These are phyloP conservation scores for Clarireedia monteithiana DNA, from an alignment of 2,329 filamentous ascomycete genomes.

Conservation along the genomic window DNA sequence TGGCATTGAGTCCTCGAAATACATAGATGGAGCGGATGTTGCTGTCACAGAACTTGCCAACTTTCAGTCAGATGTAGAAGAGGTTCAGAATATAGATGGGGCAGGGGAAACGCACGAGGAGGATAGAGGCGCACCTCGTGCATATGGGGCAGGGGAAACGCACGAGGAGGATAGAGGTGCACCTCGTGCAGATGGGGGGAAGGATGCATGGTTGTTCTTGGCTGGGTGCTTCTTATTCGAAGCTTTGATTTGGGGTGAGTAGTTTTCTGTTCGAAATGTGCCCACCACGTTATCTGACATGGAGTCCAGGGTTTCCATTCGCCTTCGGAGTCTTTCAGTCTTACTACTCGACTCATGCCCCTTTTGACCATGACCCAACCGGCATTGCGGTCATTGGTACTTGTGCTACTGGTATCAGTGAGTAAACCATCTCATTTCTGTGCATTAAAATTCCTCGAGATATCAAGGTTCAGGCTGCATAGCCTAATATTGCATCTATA, in stretches of 20 bases:
- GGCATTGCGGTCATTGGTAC: slow-evolving; percentile 38
- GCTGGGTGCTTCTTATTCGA: slow-evolving; percentile 44
- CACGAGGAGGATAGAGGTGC: neutral
- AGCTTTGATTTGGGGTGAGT: slow-evolving; percentile 43
- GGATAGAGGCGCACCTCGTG: slow-evolving; percentile 27
- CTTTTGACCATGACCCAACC: slow-evolving; percentile 29
- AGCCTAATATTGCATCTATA: too few relatives aligned
- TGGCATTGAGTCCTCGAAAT: neutral
- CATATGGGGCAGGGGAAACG: slow-evolving; percentile 32
- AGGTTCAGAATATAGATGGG: neutral
- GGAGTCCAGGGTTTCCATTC: slow-evolving; percentile 28
- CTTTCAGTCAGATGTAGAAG: neutral
- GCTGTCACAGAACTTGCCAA: neutral
- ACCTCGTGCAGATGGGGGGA: slow-evolving; percentile 41
- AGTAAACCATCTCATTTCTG: neutral
- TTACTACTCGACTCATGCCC: slow-evolving; percentile 33
- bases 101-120: neutral
- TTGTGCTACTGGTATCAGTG: slow-evolving; percentile 22
- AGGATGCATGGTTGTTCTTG: slow-evolving; percentile 44
- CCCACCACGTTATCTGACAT: neutral
- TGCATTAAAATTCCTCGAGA: too few relatives aligned
- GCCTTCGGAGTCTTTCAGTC: slow-evolving; percentile 38
- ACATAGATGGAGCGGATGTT: neutral
- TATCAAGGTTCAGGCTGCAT: too few relatives aligned
- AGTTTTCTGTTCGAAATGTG: neutral